Evolutionary conservation across 1,284 basidiomycete species (phyloP).

Genomic region (Cutaneotrichosporon cavernicola): DNA sequence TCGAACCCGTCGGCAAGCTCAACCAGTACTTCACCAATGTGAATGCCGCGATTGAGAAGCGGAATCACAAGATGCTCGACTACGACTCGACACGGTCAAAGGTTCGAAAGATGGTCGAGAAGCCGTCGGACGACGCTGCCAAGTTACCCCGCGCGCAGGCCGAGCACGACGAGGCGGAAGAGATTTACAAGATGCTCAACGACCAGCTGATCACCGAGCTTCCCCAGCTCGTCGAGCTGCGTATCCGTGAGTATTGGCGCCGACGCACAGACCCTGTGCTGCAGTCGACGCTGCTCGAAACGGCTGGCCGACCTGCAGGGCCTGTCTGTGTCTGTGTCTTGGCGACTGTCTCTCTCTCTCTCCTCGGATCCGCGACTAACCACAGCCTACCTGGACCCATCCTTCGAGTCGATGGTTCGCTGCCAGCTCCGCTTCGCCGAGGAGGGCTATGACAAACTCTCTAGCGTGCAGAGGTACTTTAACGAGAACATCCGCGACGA

Average conservation of each 20-base stretch:
- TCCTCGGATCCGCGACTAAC: neutral
- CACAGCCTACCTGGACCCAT: conserved; percentile 85
- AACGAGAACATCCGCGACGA: conserved; percentile 86
- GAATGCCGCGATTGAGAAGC: conserved; percentile 90
- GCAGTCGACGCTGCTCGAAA: neutral
- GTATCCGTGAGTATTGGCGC: conserved; percentile 63
- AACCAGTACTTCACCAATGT: conserved; percentile 91
- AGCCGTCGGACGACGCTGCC: conserved; percentile 87
- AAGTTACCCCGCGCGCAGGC: conserved; percentile 91
- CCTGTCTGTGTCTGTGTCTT: neutral
- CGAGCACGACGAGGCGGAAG: conserved; percentile 89
- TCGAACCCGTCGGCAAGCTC: conserved; percentile 95
- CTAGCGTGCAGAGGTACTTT: conserved; percentile 95
- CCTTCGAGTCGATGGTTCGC: conserved; percentile 97
- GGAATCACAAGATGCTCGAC: conserved; percentile 96
- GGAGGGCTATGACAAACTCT: conserved; percentile 96
- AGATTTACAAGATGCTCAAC: conserved; percentile 91
- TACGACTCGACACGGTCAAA: conserved; percentile 90
- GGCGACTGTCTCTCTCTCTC: neutral
- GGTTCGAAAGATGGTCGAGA: conserved; percentile 84
- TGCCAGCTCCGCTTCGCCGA: conserved; percentile 97
- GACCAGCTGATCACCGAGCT: conserved; percentile 87
- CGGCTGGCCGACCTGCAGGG: neutral
- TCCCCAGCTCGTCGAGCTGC: conserved; percentile 87
- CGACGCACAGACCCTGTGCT: neutral